phyloP scores from a whole-genome alignment of 2,329 filamentous ascomycete genomes.

The Alternaria solani region DNA sequence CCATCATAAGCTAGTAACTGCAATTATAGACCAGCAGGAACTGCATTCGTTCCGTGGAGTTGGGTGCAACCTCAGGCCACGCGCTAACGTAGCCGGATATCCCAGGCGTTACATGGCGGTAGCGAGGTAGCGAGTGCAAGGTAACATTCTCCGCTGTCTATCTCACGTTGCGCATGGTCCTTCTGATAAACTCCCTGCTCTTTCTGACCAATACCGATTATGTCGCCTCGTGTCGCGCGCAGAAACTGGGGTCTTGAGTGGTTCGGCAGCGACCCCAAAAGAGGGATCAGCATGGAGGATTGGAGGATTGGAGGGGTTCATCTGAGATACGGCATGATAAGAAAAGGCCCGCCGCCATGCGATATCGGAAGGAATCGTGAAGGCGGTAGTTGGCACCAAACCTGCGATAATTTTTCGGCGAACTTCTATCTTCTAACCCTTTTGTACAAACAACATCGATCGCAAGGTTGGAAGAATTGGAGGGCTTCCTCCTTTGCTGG shows the following conservation, averaged over 20 bases:
- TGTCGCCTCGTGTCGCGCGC: background rate
- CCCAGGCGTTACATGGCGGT: slow-evolving; percentile 6
- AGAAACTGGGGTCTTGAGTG: slow-evolving; percentile 10
- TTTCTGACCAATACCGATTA: slow-evolving; percentile 17
- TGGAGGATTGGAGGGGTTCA: slow-evolving; percentile 11
- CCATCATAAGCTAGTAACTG: background rate
- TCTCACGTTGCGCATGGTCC: background rate
- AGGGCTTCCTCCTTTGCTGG: background rate
- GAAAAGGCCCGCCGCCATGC: slow-evolving; percentile 13
- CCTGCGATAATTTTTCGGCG: slow-evolving; percentile 1
- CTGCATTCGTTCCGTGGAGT: slow-evolving; percentile 23
- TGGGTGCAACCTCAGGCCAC: slow-evolving; percentile 18
- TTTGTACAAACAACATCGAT: background rate
- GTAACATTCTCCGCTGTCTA: slow-evolving; percentile 26
- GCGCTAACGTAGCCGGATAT: slow-evolving; percentile 4
- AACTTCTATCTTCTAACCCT: background rate
- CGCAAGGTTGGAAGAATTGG: background rate
- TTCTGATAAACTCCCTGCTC: slow-evolving; percentile 12
- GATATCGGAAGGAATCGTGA: slow-evolving; percentile 7
- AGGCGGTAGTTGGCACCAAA: slow-evolving; percentile 1
- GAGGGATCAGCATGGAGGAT: slow-evolving; percentile 15
- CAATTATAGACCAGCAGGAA: slow-evolving; percentile 7
- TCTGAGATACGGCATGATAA: slow-evolving; percentile 21
- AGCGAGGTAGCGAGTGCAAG: slow-evolving; percentile 4
- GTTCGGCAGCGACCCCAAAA: slow-evolving; percentile 19